Evolutionary conservation across 306 rosid species (phyloP), one percentile per base, ranked within the genome.

Genomic region (Ziziphus jujuba): DNA sequence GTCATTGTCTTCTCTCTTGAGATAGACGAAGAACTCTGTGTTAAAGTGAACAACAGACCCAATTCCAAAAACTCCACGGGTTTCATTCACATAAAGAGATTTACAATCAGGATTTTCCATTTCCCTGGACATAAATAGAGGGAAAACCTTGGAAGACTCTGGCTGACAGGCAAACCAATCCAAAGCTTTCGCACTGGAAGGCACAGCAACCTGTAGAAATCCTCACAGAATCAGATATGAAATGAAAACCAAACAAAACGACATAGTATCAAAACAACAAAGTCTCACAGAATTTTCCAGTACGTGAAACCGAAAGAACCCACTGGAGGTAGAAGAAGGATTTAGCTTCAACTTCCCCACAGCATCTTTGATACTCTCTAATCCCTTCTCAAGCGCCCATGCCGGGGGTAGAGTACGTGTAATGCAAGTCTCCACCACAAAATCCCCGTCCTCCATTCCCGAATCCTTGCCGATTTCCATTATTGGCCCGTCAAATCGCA

Each of bases 171-270:
- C 88, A 75, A 93, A 93, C 95, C 88, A 85, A 36, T 75, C 40
- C 80, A 93, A 82, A 12, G 97, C 93, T 78, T 84, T 93, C 14
- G 91, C 75, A 74, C 96, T 74, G 4, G 97, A 96, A 66, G 97
- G 96, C 70, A 90, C 89, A 16, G 80, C 86, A 71, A 93, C 95
- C 98, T 91, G 79, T 54, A 67, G 58, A 79, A 57, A n/a, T n/a
- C n/a, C n/a, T 66, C 59, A 56, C 70, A 63, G 20, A 13, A 8
- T 51, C 80, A 69, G n/a, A n/a, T 31, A 25, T 55, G 56, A 63
- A 59, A 59, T 60, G 25, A 47, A 34, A 40, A n/a, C 65, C 60
- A 12, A 36, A 9, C 22, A n/a, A n/a, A n/a, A n/a, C n/a, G 20
- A 50, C 65, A 63, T 17, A 44, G 13, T 12, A 17, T 28, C 20